Percentiles rank a stretch among this genome's conserved stretches.
phyloP scores from a whole-genome alignment of 2,329 filamentous ascomycete genomes.

The Fusarium mexicanum region DNA sequence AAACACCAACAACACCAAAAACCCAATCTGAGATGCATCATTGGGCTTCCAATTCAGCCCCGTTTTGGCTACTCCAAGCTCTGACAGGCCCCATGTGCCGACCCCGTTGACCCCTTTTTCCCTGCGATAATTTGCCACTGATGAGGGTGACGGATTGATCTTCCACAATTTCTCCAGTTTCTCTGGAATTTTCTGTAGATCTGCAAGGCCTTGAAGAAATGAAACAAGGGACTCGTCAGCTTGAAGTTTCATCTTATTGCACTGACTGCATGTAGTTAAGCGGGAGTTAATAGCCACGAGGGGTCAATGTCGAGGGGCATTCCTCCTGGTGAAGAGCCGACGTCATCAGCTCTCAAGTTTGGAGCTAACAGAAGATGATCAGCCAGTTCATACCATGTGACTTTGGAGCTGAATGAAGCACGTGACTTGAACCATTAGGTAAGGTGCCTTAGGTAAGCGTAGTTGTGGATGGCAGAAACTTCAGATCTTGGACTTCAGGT shows the following conservation, averaged over 20 bases:
- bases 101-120: slow-evolving; percentile 18
- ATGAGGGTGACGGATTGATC: slow-evolving; percentile 25
- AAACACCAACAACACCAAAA: slow-evolving; percentile 34
- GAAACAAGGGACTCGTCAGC: slow-evolving; percentile 44
- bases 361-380: slow-evolving; percentile 5
- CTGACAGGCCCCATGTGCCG: slow-evolving; percentile 16
- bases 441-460: slow-evolving; percentile 28
- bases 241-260: slow-evolving; percentile 20
- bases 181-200: slow-evolving; percentile 31
- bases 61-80: slow-evolving; percentile 8
- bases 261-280: neutral
- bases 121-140: slow-evolving; percentile 38
- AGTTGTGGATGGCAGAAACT: slow-evolving; percentile 37
- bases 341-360: slow-evolving; percentile 35
- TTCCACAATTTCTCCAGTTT: slow-evolving; percentile 17
- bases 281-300: slow-evolving; percentile 30
- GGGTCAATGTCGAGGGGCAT: slow-evolving; percentile 31
- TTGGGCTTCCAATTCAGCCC: slow-evolving; percentile 22
- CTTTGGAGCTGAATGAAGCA: fast-evolving
- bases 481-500: slow-evolving; percentile 36
- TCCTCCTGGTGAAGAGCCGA: slow-evolving; percentile 6
- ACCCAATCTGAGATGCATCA: slow-evolving; percentile 20
- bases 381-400: slow-evolving; percentile 16
- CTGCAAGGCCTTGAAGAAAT: slow-evolving; percentile 25
- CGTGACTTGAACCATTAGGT: neutral